Evolutionary conservation across 441 rosid genomes (phyloP).

Genomic region (Adansonia madagascariensis): DNA sequence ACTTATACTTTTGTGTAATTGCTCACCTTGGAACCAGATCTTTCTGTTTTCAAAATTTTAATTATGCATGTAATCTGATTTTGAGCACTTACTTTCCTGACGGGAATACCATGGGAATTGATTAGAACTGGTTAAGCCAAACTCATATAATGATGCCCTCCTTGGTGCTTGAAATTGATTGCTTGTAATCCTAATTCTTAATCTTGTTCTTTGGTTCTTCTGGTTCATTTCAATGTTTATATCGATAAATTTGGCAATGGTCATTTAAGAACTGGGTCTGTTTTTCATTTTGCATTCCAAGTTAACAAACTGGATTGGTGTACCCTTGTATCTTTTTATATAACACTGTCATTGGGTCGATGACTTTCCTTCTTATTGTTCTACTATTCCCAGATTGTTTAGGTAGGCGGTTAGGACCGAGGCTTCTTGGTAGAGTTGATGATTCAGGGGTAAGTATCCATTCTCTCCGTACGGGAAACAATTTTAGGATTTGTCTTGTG

Average conservation of each 20-base stretch:
- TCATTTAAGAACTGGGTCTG: background rate
- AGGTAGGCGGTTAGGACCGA: slow-evolving; percentile 97
- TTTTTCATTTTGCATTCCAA: slow-evolving; percentile 12
- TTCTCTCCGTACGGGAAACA: slow-evolving; percentile 12
- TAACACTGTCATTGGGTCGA: slow-evolving; percentile 26
- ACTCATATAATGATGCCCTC: background rate
- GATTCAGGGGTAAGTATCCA: slow-evolving; percentile 81
- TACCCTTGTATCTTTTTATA: slow-evolving; percentile 16
- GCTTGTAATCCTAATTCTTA: background rate
- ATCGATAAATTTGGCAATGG: background rate
- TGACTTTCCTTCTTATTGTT: slow-evolving; percentile 29
- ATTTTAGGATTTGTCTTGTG: slow-evolving; percentile 6
- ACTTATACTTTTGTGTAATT: background rate
- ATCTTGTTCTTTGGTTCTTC: slow-evolving; percentile 8
- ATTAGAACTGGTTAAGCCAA: background rate
- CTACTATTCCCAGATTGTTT: slow-evolving; percentile 76
- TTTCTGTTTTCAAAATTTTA: slow-evolving; percentile 18
- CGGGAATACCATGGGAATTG: background rate
- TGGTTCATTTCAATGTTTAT: slow-evolving; percentile 15
- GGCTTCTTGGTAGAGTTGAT: slow-evolving; percentile 85
- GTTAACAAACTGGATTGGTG: background rate
- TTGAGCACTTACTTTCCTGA: slow-evolving; percentile 8
- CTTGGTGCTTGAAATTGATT: background rate
- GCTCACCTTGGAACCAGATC: slow-evolving; percentile 3
- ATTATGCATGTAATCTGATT: slow-evolving; percentile 4